These are phyloP conservation scores for Oleoguttula mirabilis DNA, from an alignment of 495 filamentous ascomycete species.

Conservation along the genomic window DNA sequence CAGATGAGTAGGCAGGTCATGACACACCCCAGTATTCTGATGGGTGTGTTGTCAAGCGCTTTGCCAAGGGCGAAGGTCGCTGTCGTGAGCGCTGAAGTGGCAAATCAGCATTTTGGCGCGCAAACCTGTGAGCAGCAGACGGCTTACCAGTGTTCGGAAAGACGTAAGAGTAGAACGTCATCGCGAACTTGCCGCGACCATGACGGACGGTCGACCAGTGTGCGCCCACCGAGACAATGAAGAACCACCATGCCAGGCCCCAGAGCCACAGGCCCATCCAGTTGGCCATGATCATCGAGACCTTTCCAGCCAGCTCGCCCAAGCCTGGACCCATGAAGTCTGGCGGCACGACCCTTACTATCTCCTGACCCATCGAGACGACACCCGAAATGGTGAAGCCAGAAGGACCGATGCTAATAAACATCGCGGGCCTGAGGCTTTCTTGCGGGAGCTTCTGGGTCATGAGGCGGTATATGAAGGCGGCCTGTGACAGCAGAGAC, in stretches of 20 bases:
- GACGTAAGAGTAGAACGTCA: slow-evolving; percentile 82
- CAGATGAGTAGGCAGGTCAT: slow-evolving; percentile 49
- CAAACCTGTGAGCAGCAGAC: slow-evolving; percentile 25
- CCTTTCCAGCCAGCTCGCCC: slow-evolving; percentile 41
- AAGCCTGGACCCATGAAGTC: slow-evolving; percentile 35
- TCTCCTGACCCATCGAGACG: slow-evolving; percentile 42
- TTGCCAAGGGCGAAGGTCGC: slow-evolving; percentile 20
- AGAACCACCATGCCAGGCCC: slow-evolving; percentile 79
- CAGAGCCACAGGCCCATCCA: slow-evolving; percentile 69
- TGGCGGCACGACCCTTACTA: slow-evolving; percentile 35
- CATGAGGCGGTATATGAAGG: slow-evolving; percentile 82
- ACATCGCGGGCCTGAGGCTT: slow-evolving; percentile 67
- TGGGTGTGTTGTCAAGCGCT: slow-evolving; percentile 47
- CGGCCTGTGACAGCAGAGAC: slow-evolving; percentile 62
- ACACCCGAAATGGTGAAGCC: slow-evolving; percentile 69
- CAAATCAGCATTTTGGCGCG: slow-evolving; percentile 3
- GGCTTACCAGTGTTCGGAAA: slow-evolving; percentile 59
- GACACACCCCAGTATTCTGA: slow-evolving; percentile 56
- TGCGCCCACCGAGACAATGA: slow-evolving; percentile 63
- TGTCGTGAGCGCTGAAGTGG: slow-evolving; percentile 18
- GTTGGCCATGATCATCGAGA: slow-evolving; percentile 43
- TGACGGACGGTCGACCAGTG: slow-evolving; percentile 56
- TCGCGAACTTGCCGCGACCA: slow-evolving; percentile 58
- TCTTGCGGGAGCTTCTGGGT: slow-evolving; percentile 78
- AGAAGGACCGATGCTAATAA: slow-evolving; percentile 68